Evolutionary conservation across 148 eudicot species (phyloP), one percentile per base, ranked within the genome.

Genomic region (Cornus florida): DNA sequence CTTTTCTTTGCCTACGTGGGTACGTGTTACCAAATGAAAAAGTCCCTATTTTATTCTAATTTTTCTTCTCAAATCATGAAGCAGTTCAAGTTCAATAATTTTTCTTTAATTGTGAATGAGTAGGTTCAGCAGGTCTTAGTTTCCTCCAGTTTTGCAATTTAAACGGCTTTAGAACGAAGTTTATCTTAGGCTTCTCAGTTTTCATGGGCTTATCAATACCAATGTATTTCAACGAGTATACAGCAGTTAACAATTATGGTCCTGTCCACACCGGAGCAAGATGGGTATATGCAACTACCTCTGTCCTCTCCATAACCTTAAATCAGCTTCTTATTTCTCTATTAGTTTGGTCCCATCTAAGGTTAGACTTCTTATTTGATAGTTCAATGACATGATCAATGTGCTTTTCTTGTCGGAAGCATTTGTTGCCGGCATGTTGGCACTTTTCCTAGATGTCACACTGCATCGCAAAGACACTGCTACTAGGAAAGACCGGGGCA

Each of bases 311-410:
- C 28, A 0, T 28, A 28, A 28, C 28, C 28, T 28, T 28, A 28
- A 28, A 28, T 6, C 3, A 16, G 20, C 33, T 72, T 23, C 48
- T 32, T 62, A 60, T 50, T 50, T 48, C 20, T 28, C 22, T 41
- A 6, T 66, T 10, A 10, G 8, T 59, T 64, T 38, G 19, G 3
- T 14, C n/a, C n/a, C 43, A 31, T 0, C 35, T n/a, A 39, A 33
- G n/a, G 31, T 56, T 64, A 35, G 28, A 7, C 31, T 77, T 53
- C 5, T 74, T n/a, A 10, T 77, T 69, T 75, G 75, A 72, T 94
- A 95, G 98, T 93, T 92, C 87, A 95, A 95, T 60, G 98, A 95
- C 77, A 95, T 95, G 94, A 85, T 95, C 76, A 93, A 95, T 53
- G 94, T 95, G 24, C 96, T 97, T 1, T 93, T 92, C 85, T 92